phyloP scores from a whole-genome alignment of 2,329 filamentous ascomycete genomes.

The Hypoxylon rubiginosum region DNA sequence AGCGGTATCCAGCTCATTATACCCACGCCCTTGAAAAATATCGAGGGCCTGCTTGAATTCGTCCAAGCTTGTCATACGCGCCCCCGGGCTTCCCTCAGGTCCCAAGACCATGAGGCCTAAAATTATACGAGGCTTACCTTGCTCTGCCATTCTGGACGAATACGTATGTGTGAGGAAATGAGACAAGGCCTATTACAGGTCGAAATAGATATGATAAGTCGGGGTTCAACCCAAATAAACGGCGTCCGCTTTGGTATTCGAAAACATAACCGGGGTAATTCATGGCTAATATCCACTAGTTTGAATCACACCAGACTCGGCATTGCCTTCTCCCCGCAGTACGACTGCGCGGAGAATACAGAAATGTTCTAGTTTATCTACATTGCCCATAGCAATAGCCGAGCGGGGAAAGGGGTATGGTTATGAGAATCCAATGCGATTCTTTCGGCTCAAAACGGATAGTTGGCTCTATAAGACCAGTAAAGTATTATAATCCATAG shows the following conservation, averaged over 20 bases:
- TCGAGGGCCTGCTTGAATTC: slow-evolving; percentile 80
- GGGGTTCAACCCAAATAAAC: not conserved
- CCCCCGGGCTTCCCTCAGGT: slow-evolving; percentile 70
- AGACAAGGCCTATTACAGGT: not conserved
- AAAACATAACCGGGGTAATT: slow-evolving; percentile 5
- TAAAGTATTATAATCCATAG: no score
- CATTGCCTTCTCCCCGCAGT: slow-evolving; percentile 19
- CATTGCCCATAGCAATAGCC: not conserved
- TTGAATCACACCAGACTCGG: slow-evolving; percentile 2
- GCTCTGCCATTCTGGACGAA: slow-evolving; percentile 28
- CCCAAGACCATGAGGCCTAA: slow-evolving; percentile 88
- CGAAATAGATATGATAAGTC: no score
- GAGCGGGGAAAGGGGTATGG: slow-evolving; percentile 12
- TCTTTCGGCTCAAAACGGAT: not conserved
- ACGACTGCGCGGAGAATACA: not conserved
- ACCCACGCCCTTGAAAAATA: slow-evolving; percentile 79
- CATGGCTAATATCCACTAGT: slow-evolving; percentile 16
- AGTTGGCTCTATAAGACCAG: no score
- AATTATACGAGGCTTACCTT: slow-evolving; percentile 74
- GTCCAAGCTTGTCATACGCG: slow-evolving; percentile 75
- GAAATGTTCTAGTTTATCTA: not conserved
- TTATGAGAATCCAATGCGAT: not conserved
- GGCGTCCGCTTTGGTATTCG: not conserved
- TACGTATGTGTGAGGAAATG: not conserved
- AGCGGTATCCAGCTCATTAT: slow-evolving; percentile 87